Evolutionary conservation across 805 yeast species (phyloP), one percentile per base, ranked within the genome.

Genomic region (Starmerella stellata): DNA sequence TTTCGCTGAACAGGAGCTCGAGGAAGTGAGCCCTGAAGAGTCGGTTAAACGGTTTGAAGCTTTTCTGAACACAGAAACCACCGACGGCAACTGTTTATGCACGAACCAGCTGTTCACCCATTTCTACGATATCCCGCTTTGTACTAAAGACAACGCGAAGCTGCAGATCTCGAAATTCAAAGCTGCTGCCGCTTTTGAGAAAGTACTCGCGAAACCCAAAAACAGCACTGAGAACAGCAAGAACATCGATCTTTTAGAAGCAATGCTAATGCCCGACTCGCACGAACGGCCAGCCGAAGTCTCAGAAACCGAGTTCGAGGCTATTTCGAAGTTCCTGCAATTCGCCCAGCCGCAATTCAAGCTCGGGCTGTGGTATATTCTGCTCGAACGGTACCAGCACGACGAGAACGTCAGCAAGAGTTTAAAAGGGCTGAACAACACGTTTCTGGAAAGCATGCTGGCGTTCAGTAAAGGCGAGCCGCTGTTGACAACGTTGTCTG

Each of bases 361-460:
- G 40, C 58, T 83, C 29, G 74, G 75, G 38, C 57, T 90, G 2
- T 85, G 95, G 93, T 71, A 70, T 24, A 65, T 77, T 19, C 59
- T 85, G 15, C 64, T 81, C 35, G 70, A 68, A 44, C 66, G 67
- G 39, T 79, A 77, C 48, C 52, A 57, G 13, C 52, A 51, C 2
- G 49, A 53, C 2, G 54, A 55, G 0, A 62, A 65, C 19, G 63
- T 66, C 25, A 61, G 65, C 30, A 46, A 50, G 15, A 74, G 79
- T 0, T 68, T 76, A 45, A 70, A 69, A 33, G 62, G 63, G 2
- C 51, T 55, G 21, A 41, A 54, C 8, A 37, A 60, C 21, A 69
- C 70, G 13, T 41, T 81, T 2, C 50, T 54, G 2, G 57, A 72
- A 16, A 54, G 78, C 17, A 48, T 66, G 1, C 46, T 52, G 0